phyloP scores from a whole-genome alignment of 176 grass and related monocot genomes.

The Cymbopogon citratus region DNA sequence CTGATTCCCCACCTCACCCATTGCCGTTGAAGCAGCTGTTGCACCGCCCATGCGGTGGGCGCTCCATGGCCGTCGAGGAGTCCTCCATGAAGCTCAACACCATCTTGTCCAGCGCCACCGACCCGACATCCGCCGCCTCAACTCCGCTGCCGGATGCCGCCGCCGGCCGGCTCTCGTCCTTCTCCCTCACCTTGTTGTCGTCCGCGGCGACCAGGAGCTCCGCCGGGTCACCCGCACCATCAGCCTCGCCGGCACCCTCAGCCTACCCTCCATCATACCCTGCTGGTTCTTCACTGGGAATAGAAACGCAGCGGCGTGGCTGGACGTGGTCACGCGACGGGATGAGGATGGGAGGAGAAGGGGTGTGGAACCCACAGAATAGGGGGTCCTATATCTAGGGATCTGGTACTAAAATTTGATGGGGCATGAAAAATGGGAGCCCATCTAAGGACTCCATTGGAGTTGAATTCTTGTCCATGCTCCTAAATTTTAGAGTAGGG shows the following conservation, averaged over 20 bases:
- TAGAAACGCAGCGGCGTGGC: too few species aligned
- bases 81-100: conserved; percentile 75
- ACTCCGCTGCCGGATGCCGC: neutral
- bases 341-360: too few species aligned
- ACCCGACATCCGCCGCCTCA: conserved; percentile 25
- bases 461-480: too few species aligned
- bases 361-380: too few species aligned
- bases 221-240: conserved; percentile 43
- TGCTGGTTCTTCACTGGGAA: conserved; percentile 49
- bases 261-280: conserved; percentile 31
- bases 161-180: conserved; percentile 22
- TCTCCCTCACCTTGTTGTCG: conserved; percentile 10
- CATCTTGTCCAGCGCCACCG: conserved; percentile 57
- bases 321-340: neutral
- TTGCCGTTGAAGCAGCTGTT: conserved; percentile 72
- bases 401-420: too few species aligned
- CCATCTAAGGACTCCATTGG: too few species aligned
- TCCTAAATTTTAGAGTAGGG: too few species aligned
- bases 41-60: conserved; percentile 29
- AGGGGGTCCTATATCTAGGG: too few species aligned
- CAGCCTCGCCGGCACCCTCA: conserved; percentile 22
- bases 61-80: conserved; percentile 22
- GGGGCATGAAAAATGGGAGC: too few species aligned
- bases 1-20: too few species aligned
- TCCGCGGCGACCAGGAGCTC: conserved; percentile 4